Evolutionary conservation across 805 yeast genomes (phyloP).

Genomic region (Nadsonia fulvescens): DNA sequence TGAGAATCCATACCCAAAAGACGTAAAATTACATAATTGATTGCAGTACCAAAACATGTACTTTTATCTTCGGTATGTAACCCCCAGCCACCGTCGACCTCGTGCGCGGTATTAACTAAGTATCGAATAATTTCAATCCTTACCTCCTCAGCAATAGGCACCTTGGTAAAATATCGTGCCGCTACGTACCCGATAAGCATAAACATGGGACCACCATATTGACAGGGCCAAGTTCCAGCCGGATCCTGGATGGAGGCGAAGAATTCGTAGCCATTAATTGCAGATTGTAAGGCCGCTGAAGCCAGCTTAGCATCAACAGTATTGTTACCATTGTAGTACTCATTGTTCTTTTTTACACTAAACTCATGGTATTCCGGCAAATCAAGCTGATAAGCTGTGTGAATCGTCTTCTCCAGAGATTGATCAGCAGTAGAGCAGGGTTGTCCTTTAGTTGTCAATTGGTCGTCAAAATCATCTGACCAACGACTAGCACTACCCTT

Average conservation of each 20-base stretch:
- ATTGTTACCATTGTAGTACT: too few species aligned
- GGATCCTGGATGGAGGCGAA: constrained; percentile 54
- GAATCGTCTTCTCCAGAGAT: too few species aligned
- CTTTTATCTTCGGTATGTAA: constrained; percentile 81
- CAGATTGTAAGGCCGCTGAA: constrained; percentile 48
- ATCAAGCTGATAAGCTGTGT: too few species aligned
- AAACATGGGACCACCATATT: constrained; percentile 96
- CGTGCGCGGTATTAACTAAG: constrained; percentile 81
- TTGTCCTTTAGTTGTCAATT: constrained; percentile 19
- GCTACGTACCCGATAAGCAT: constrained; percentile 80
- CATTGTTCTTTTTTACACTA: too few species aligned
- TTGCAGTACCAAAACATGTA: constrained; percentile 85
- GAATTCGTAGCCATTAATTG: constrained; percentile 58
- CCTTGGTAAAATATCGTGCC: constrained; percentile 49
- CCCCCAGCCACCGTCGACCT: constrained; percentile 99
- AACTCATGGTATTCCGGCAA: too few species aligned
- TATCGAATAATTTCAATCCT: constrained; percentile 63
- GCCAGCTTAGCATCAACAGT: too few species aligned
- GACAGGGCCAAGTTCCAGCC: constrained; percentile 80
- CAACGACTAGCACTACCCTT: constrained; percentile 18
- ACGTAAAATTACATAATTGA: constrained; percentile 71
- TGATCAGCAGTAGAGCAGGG: too few species aligned
- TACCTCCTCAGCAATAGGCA: constrained; percentile 48
- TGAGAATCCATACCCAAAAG: constrained; percentile 55
- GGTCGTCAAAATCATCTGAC: constrained; percentile 8